Conservation (phyloP, 2,329 filamentous ascomycete species). For the Byssoonygena ceratinophila region DNA sequence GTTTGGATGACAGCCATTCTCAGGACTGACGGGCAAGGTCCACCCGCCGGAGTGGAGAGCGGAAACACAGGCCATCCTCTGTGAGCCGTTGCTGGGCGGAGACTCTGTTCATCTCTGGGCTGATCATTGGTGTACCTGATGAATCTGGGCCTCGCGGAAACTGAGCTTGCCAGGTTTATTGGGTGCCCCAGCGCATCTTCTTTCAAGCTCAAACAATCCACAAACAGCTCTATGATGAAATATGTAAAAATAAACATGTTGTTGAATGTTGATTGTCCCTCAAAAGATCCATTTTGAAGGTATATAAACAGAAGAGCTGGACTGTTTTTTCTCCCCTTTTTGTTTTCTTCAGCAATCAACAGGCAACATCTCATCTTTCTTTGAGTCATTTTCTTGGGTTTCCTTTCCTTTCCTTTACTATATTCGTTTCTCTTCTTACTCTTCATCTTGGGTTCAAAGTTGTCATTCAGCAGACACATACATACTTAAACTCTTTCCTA, state of each 20-base stretch:
- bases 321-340: conserved; percentile 2
- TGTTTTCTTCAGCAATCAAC: conserved; percentile 13
- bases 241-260: background rate
- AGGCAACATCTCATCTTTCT: conserved; percentile 1
- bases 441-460: too few relatives aligned
- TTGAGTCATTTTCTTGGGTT: background rate
- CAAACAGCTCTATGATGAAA: background rate
- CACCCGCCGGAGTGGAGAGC: conserved; percentile 8
- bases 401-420: too few relatives aligned
- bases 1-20: background rate
- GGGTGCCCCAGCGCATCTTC: conserved; percentile 14
- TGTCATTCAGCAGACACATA: too few relatives aligned
- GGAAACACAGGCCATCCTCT: background rate
- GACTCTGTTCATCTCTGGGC: background rate
- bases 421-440: too few relatives aligned
- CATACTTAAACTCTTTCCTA: too few relatives aligned
- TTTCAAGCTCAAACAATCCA: conserved; percentile 11
- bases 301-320: conserved; percentile 6
- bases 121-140: background rate
- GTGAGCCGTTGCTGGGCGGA: background rate
- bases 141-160: background rate
- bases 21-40: background rate
- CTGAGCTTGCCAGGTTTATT: conserved; percentile 6
- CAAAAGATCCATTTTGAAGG: background rate
- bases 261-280: too few relatives aligned